Conservation (phyloP, 805 yeast species). For the Starmera pachycereana region DNA sequence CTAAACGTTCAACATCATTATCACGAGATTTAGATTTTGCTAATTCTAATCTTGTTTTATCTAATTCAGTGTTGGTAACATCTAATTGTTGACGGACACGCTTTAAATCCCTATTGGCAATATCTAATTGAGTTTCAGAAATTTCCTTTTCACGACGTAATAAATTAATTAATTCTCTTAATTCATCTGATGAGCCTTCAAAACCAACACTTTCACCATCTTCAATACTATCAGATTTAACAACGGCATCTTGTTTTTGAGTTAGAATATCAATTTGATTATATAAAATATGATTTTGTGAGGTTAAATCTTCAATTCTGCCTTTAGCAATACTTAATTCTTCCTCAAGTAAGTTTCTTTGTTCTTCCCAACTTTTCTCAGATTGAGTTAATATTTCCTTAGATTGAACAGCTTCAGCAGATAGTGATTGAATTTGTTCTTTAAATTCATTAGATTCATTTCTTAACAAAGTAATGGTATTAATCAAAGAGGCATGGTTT, state of each 20-base stretch:
- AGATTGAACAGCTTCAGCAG: conserved; percentile 20
- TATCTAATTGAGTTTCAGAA: conserved; percentile 47
- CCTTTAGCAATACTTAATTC: conserved; percentile 34
- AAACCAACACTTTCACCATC: conserved; percentile 1
- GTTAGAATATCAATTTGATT: conserved; percentile 49
- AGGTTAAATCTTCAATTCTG: conserved; percentile 43
- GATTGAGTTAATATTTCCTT: conserved; percentile 23
- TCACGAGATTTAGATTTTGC: conserved; percentile 26
- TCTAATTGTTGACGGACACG: conserved; percentile 41
- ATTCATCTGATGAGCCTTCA: conserved; percentile 19
- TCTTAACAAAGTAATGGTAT: conserved; percentile 29
- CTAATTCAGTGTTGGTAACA: conserved; percentile 38
- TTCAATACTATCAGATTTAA: background rate
- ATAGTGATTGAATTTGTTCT: conserved; percentile 16
- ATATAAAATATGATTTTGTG: conserved; percentile 60
- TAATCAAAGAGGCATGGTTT: conserved; percentile 42
- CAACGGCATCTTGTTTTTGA: conserved; percentile 6
- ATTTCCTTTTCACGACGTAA: conserved; percentile 71
- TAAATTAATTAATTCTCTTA: conserved; percentile 46
- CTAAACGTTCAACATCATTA: conserved; percentile 11
- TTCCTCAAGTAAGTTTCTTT: conserved; percentile 31
- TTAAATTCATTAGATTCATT: conserved; percentile 23
- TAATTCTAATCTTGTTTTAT: conserved; percentile 39
- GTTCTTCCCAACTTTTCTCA: conserved; percentile 35
- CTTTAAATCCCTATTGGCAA: conserved; percentile 41